Percentiles rank a stretch among this genome's conserved stretches.
Conservation (phyloP, 1,139 yeast species). For the Schwanniomyces etchellsii region DNA sequence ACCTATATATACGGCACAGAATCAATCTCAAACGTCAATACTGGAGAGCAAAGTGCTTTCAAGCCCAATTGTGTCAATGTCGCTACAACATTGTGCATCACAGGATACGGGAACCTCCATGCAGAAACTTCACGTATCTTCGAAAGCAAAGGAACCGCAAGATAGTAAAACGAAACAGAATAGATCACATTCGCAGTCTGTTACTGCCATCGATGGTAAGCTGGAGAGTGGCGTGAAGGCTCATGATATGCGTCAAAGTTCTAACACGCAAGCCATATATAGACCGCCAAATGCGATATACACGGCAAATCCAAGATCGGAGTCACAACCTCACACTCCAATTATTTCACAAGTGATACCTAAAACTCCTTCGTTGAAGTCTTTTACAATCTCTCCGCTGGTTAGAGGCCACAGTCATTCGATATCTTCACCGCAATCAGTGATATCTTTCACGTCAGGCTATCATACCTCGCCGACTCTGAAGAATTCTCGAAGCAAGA, state of each 20-base stretch:
- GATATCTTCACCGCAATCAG: constrained; percentile 17
- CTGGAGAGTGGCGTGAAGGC: constrained; percentile 3
- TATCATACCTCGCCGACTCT: constrained; percentile 6
- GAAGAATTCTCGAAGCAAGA: constrained; percentile 5
- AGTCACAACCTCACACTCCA: constrained; percentile 11
- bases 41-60: constrained; percentile 24
- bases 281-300: constrained; percentile 8
- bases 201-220: neutral
- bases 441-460: constrained; percentile 10
- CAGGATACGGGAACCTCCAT: neutral
- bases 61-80: constrained; percentile 32
- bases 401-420: constrained; percentile 13
- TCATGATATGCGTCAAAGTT: constrained; percentile 13
- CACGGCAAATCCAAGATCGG: neutral
- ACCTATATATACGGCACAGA: constrained; percentile 3
- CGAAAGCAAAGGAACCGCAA: no score
- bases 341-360: constrained; percentile 10
- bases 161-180: neutral
- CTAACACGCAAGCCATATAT: constrained; percentile 18
- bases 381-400: constrained; percentile 37
- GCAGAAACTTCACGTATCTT: no score
- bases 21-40: constrained; percentile 6
- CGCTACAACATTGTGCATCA: constrained; percentile 6
- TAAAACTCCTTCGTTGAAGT: constrained; percentile 31
- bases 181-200: neutral